Base-by-base conservation (phyloP, 495 filamentous ascomycete species). In the Penicillium tannophilum region DNA sequence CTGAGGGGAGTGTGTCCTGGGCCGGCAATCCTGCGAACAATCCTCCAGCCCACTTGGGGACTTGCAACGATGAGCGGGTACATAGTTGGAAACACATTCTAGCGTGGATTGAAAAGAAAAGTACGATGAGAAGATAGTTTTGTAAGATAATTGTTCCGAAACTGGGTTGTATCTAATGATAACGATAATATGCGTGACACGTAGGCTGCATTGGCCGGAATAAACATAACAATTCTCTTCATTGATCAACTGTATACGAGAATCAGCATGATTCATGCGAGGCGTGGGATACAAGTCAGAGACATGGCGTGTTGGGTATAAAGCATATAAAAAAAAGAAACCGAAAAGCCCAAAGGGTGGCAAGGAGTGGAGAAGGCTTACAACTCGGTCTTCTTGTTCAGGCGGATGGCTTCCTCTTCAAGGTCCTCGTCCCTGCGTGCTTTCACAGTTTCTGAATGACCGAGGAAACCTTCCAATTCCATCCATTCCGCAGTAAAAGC, bases 401-500 rank as follows among this genome's bases (percentile, higher is more conserved):
- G 39, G 26, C 53, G 52, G n/a, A 59, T 61, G 17, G 62, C 63
- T 39, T 68, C 60, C 50, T 43, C 51, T 43, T 67, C 56, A n/a
- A 33, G 24, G 6, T 56, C 59, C 39, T 64, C 64, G 10, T 59
- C 48, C 46, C 53, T 56, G 39, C 56, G 42, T 42, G 28, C 24
- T 33, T 50, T 33, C 19, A 20, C 9, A 1, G 28, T 39, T 4
- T 41, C 49, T 11, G 36, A 4, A 14, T 62, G 46, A 8, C 57
- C 59, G 35, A 68, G 63, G 24, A 62, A 86, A 3, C 86, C 88
- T 58, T 94, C 92, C 60, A 97, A 67, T 56, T 95, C 94, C 86
- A 98, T 85, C 91, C 92, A 98, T 72, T 97, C 94, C 0, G 87
- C 90, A 43, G 88, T 84, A 81, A 98, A 98, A 4, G 86, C 92